A percentile compares a stretch with the other conserved stretches of the same genome.
phyloP scores from a whole-genome alignment of 1,139 yeast genomes.

The Protomyces arabidopsidicola region DNA sequence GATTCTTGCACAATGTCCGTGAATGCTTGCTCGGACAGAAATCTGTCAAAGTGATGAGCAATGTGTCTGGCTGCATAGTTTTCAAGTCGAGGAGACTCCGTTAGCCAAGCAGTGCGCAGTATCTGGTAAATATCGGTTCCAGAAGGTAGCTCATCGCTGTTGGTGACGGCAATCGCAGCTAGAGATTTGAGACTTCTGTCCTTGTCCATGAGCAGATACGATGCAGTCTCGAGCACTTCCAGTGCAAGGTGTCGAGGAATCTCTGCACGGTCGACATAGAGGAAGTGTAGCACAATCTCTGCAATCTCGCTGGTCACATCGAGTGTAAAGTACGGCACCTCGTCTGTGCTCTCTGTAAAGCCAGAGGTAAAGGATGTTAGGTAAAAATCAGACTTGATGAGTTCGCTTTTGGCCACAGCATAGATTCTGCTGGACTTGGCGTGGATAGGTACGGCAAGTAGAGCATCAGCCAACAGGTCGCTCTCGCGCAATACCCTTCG shows the following conservation, averaged over 20 bases:
- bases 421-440: constrained; percentile 38
- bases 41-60: constrained; percentile 49
- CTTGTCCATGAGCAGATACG: constrained; percentile 57
- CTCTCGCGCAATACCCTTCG: not conserved
- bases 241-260: constrained; percentile 51
- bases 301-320: constrained; percentile 45
- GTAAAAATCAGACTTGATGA: constrained; percentile 60
- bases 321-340: constrained; percentile 42
- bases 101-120: constrained; percentile 62
- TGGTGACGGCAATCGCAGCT: constrained; percentile 59
- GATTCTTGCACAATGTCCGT: constrained; percentile 46
- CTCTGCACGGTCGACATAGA: constrained; percentile 58
- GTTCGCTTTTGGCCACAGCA: constrained; percentile 61
- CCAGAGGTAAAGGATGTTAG: constrained; percentile 58
- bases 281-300: constrained; percentile 52
- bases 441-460: constrained; percentile 29
- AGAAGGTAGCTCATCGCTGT: constrained; percentile 36
- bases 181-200: constrained; percentile 49
- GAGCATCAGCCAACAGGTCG: constrained; percentile 30
- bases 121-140: constrained; percentile 51
- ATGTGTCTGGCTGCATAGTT: constrained; percentile 57
- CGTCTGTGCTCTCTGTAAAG: constrained; percentile 40
- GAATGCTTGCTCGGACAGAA: constrained; percentile 43
- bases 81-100: constrained; percentile 61
- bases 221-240: constrained; percentile 58